Evolutionary conservation across 169 alveolate genomes (phyloP), one percentile per base, ranked within the genome.

Genomic region (Plasmodium blacklocki): DNA sequence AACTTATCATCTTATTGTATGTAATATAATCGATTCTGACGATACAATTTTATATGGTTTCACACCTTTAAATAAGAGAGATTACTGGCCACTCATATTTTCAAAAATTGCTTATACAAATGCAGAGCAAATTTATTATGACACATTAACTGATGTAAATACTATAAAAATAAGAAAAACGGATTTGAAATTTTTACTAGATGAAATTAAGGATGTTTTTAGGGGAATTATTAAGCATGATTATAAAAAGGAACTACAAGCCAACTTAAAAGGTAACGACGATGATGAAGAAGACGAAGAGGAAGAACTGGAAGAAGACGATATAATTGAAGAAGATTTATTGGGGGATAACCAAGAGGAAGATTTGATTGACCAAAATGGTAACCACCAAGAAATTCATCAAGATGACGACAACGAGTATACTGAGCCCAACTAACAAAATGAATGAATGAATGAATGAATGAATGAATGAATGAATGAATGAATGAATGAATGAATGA

Each of bases 41-140:
- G 89, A 76, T 8, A 64, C 89, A 7, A 66, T 76, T 3, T 29
- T 76, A 3, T 76, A 76, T 76, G 89, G 89, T 3, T 76, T 76
- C 39, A 63, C 78, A 26, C 89, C 89, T 3, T 70, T 76, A 15
- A 76, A 76, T 32, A 76, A 64, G 49, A 63, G 45, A 32, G 89
- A 76, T 14, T 76, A 76, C 15, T 76, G 89, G 89, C 78, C 75
- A 49, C 14, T 56, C 5, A 68, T 76, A 11, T 76, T 76, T 32
- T 76, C 78, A 4, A 64, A 66, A 76, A 64, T 76, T 15, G 89
- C 76, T 3, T 76, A 76, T 11, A 32, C 71, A 0, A 76, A 76
- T 12, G 19, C 76, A 0, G 89, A 76, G 18, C 89, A 76, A 23
- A 58, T 76, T 26, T 12, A 19, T 2, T 76, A 76, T 45, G 89